Conservation (phyloP, 257 asterid species). For the Lavandula angustifolia region DNA sequence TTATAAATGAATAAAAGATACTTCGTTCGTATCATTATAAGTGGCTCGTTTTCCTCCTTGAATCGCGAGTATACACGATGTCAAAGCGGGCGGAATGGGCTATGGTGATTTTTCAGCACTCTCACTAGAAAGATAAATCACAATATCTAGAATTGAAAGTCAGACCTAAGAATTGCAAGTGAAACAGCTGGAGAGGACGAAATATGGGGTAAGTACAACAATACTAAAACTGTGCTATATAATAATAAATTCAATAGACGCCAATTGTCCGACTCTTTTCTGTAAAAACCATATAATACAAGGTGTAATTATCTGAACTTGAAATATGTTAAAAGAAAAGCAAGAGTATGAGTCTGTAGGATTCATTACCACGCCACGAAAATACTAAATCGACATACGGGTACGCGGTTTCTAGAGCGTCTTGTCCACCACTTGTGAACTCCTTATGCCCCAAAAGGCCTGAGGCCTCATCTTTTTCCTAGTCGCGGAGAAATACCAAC, state of each 20-base stretch:
- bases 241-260: not conserved
- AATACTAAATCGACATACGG: not conserved
- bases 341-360: not conserved
- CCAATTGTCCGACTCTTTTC: not conserved
- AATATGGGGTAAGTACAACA: too few species aligned
- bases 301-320: not conserved
- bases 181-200: too few species aligned
- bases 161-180: too few species aligned
- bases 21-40: too few species aligned
- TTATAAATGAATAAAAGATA: too few species aligned
- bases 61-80: too few species aligned
- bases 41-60: too few species aligned
- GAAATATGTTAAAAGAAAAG: not conserved
- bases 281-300: slow-evolving; percentile 9
- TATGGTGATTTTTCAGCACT: too few species aligned
- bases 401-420: slow-evolving; percentile 35
- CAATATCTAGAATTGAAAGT: too few species aligned
- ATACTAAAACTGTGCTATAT: too few species aligned
- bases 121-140: too few species aligned
- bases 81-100: too few species aligned
- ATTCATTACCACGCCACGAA: slow-evolving; percentile 17
- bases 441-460: slow-evolving; percentile 91
- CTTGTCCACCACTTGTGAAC: slow-evolving; percentile 78
- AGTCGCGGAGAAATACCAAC: slow-evolving; percentile 85
- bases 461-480: slow-evolving; percentile 63